Percentiles rank a stretch among this genome's conserved stretches.
Evolutionary conservation across 345 rosid genomes (phyloP).

Genomic region (Capsella bursapastoris): DNA sequence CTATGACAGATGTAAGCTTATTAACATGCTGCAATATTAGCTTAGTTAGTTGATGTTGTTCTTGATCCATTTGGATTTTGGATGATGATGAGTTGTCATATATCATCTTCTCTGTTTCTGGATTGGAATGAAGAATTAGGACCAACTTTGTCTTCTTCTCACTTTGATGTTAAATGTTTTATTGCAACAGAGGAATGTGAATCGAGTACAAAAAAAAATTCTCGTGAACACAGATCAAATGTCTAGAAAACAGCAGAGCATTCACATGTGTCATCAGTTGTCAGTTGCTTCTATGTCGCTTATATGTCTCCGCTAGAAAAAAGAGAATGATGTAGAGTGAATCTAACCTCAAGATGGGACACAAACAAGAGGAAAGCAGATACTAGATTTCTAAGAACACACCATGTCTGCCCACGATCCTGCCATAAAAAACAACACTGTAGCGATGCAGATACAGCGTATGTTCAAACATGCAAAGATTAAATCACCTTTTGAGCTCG

Average conservation of each 20-base stretch:
- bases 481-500: conserved; percentile 37
- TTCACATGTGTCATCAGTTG: conserved; percentile 24
- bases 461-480: neutral
- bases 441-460: neutral
- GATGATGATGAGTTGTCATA: neutral
- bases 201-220: neutral
- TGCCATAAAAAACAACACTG: conserved; percentile 21
- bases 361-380: conserved; percentile 4
- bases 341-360: conserved; percentile 21
- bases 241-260: conserved; percentile 22
- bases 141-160: conserved; percentile 40
- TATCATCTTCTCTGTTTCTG: conserved; percentile 16
- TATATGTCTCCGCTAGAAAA: neutral
- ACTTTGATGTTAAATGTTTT: neutral
- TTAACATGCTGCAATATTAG: neutral
- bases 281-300: conserved; percentile 22
- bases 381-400: conserved; percentile 27
- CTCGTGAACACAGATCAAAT: conserved; percentile 25
- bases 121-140: conserved; percentile 7
- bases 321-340: neutral
- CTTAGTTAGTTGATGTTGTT: conserved; percentile 2
- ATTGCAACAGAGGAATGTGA: conserved; percentile 34
- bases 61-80: neutral
- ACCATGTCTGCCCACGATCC: conserved; percentile 39
- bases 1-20: conserved; percentile 37